These are phyloP conservation scores for Candolleomyces eurysporus DNA, from an alignment of 768 basidiomycete genomes.

Conservation along the genomic window DNA sequence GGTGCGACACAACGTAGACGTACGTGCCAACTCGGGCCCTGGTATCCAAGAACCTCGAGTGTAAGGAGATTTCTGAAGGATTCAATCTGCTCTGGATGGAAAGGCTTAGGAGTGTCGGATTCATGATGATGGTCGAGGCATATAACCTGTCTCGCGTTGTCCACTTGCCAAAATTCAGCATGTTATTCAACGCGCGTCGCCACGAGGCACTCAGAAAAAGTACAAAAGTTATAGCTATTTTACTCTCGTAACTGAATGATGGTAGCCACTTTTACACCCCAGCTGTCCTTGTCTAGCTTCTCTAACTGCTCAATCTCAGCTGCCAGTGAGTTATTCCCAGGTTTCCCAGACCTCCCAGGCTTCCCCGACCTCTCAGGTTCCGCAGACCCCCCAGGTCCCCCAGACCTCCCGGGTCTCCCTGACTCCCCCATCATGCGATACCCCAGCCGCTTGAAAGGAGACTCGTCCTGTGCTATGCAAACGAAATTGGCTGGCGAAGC, in stretches of 20 bases:
- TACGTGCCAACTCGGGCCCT: slow-evolving; percentile 49
- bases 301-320: background rate
- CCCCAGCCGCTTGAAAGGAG: slow-evolving; percentile 29
- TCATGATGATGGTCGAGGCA: slow-evolving; percentile 1
- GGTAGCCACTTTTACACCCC: background rate
- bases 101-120: background rate
- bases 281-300: background rate
- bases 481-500: no score
- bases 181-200: no score
- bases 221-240: no score
- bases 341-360: no score
- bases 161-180: background rate
- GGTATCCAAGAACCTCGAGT: slow-evolving; percentile 39
- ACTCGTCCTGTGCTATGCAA: slow-evolving; percentile 18
- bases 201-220: no score
- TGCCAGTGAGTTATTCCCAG: background rate
- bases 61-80: slow-evolving; percentile 36
- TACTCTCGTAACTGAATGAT: background rate
- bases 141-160: background rate
- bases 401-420: no score
- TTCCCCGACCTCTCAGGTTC: no score
- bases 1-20: slow-evolving; percentile 57
- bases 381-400: no score
- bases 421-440: background rate
- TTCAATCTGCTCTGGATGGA: slow-evolving; percentile 2